phyloP scores from a whole-genome alignment of 2,329 filamentous ascomycete genomes.

The Aspergillus vadensis region DNA sequence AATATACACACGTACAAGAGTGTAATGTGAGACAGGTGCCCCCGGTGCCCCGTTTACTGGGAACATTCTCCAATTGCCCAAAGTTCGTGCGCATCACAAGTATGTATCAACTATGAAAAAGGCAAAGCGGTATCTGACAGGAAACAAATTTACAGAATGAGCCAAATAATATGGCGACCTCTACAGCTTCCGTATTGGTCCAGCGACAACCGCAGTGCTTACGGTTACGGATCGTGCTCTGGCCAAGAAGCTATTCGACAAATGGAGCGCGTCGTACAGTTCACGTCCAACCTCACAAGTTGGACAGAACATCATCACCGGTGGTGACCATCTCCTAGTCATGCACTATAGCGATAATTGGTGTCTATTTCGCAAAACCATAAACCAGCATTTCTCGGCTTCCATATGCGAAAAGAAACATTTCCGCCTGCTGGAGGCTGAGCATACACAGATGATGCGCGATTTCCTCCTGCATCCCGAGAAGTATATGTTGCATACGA shows the following conservation, averaged over 20 bases:
- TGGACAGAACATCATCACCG: slow-evolving; percentile 45
- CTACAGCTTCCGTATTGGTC: slow-evolving; percentile 48
- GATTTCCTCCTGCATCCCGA: slow-evolving; percentile 48
- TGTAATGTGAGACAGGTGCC: no score
- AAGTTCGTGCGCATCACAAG: no score
- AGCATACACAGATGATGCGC: slow-evolving; percentile 51
- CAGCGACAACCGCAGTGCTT: slow-evolving; percentile 45
- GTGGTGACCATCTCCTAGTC: slow-evolving; percentile 51
- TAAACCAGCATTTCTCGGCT: slow-evolving; percentile 52
- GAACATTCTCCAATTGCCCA: no score
- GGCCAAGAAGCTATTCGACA: slow-evolving; percentile 50
- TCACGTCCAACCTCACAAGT: slow-evolving; percentile 48
- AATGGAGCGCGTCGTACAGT: slow-evolving; percentile 48
- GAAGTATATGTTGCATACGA: slow-evolving; percentile 51
- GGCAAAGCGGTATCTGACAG: no score
- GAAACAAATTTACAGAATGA: slow-evolving; percentile 45
- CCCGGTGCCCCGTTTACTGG: no score
- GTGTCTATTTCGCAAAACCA: slow-evolving; percentile 49
- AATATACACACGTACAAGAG: no score
- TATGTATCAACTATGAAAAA: no score
- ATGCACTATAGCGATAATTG: slow-evolving; percentile 52
- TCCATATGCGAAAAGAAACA: slow-evolving; percentile 48
- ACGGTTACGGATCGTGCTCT: slow-evolving; percentile 45
- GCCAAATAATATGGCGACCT: slow-evolving; percentile 48
- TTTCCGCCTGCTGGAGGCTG: slow-evolving; percentile 48